These are phyloP conservation scores for Botrytis cinerea DNA, from an alignment of 2,329 filamentous ascomycete species.

Conservation along the genomic window DNA sequence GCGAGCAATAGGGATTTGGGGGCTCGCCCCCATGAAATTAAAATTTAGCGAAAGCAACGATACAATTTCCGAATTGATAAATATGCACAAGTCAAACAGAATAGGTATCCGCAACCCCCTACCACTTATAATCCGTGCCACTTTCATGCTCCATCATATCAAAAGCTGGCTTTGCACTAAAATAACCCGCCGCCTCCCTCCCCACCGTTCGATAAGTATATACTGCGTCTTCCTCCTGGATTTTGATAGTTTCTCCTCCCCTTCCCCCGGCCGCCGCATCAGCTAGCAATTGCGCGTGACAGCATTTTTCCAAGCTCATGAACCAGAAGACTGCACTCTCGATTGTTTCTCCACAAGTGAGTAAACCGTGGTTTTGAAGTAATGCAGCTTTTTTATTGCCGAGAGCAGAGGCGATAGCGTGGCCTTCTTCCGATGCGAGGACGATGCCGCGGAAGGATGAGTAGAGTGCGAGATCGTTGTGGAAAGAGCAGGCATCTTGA, in stretches of 20 bases:
- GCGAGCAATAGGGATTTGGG: not conserved
- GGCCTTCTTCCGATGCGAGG: slow-evolving; percentile 53
- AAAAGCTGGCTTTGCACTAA: slow-evolving; percentile 70
- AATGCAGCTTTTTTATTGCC: slow-evolving; percentile 54
- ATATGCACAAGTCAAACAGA: not conserved
- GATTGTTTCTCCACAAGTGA: slow-evolving; percentile 53
- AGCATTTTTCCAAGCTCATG: slow-evolving; percentile 52
- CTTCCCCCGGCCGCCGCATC: slow-evolving; percentile 62
- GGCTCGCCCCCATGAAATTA: not conserved
- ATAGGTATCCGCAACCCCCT: not conserved
- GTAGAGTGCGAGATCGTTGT: slow-evolving; percentile 47
- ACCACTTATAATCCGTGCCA: slow-evolving; percentile 40
- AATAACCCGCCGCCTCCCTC: slow-evolving; percentile 63
- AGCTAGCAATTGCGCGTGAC: slow-evolving; percentile 53
- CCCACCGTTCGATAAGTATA: slow-evolving; percentile 70
- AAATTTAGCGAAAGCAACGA: not conserved
- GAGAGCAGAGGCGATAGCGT: slow-evolving; percentile 50
- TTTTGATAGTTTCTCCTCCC: slow-evolving; percentile 65
- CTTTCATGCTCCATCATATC: slow-evolving; percentile 65
- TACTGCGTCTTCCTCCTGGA: slow-evolving; percentile 65
- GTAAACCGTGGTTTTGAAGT: slow-evolving; percentile 56
- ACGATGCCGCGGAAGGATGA: slow-evolving; percentile 55
- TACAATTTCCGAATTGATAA: not conserved
- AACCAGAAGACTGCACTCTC: slow-evolving; percentile 58
- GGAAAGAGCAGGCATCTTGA: slow-evolving; percentile 57